A percentile compares a stretch with the other conserved stretches of the same genome.
phyloP scores from a whole-genome alignment of 2,329 filamentous ascomycete species.

The Fulvia fulva region DNA sequence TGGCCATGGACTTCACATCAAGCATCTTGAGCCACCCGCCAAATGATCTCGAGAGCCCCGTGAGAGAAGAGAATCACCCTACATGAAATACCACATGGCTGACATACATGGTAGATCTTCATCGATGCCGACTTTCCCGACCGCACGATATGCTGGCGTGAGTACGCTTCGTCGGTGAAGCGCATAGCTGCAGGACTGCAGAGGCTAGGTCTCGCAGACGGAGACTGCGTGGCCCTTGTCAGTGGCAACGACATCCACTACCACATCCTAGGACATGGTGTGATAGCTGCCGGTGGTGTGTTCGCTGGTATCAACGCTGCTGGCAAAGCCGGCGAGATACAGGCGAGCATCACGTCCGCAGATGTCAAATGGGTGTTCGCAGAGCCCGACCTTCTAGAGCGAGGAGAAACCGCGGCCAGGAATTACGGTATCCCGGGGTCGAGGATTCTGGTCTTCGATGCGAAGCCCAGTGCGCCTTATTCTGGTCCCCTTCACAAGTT shows the following conservation, averaged over 20 bases:
- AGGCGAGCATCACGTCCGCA: not conserved
- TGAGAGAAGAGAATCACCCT: not conserved
- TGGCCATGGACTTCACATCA: not conserved
- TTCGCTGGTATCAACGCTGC: slow-evolving; percentile 7
- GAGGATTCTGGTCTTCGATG: not conserved
- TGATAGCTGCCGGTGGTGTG: slow-evolving; percentile 11
- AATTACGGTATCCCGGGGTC: not conserved
- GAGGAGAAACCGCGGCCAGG: not conserved
- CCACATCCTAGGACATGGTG: slow-evolving; percentile 8
- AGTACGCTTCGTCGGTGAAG: slow-evolving; percentile 10
- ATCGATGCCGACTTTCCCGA: not conserved
- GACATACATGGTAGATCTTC: not conserved
- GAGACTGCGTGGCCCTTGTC: slow-evolving; percentile 10
- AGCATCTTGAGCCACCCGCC: not conserved
- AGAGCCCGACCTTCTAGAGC: not conserved
- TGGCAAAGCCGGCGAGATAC: slow-evolving; percentile 4
- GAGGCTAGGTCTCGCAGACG: not conserved
- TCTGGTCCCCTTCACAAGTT: not conserved
- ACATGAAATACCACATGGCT: not conserved
- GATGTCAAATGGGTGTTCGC: not conserved
- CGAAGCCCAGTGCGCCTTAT: not conserved
- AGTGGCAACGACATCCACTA: slow-evolving; percentile 12
- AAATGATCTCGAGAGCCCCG: not conserved
- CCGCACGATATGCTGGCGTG: not conserved
- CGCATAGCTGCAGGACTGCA: slow-evolving; percentile 9